A percentile compares a stretch with the other conserved stretches of the same genome.
Evolutionary conservation across 148 eudicot species (phyloP).

Genomic region (Rhododendron ovatum): DNA sequence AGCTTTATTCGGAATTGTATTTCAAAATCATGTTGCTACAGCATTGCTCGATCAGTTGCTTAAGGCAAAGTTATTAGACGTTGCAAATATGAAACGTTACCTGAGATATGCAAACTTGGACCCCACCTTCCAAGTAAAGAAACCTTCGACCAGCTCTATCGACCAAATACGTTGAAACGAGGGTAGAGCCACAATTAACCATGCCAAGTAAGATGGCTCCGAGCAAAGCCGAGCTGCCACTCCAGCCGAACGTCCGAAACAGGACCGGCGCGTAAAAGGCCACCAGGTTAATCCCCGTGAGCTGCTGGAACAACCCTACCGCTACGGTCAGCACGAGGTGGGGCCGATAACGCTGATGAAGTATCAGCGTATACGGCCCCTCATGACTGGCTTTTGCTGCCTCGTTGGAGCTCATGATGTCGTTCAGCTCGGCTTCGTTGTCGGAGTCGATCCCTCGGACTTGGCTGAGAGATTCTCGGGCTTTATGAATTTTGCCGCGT

Average conservation of each 20-base stretch:
- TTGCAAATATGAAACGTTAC: slow-evolving; percentile 9
- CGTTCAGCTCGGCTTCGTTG: slow-evolving; percentile 29
- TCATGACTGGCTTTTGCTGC: slow-evolving; percentile 12
- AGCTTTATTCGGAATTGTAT: too few relatives aligned
- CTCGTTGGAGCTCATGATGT: slow-evolving; percentile 29
- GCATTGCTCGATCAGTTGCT: too few relatives aligned
- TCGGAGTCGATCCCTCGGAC: slow-evolving; percentile 26
- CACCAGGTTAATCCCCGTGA: slow-evolving; percentile 45
- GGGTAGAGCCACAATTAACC: slow-evolving; percentile 35
- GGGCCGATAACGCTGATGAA: slow-evolving; percentile 37
- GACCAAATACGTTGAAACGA: slow-evolving; percentile 35
- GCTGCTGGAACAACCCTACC: slow-evolving; percentile 43
- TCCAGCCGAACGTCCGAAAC: slow-evolving; percentile 48
- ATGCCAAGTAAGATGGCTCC: slow-evolving; percentile 44
- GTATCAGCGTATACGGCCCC: slow-evolving; percentile 28
- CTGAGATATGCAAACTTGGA: slow-evolving; percentile 37
- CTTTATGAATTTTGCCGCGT: slow-evolving; percentile 30
- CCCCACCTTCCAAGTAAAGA: slow-evolving; percentile 48
- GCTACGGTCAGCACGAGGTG: slow-evolving; percentile 36
- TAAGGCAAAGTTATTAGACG: background rate
- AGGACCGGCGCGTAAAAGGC: slow-evolving; percentile 57
- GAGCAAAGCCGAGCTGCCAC: slow-evolving; percentile 32
- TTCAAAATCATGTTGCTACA: too few relatives aligned
- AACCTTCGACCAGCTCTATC: slow-evolving; percentile 49
- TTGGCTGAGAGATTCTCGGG: slow-evolving; percentile 25